Percentiles rank a stretch among this genome's conserved stretches.
Conservation (phyloP, 73 alveolate genomes). For the Paramecium bursaria region DNA sequence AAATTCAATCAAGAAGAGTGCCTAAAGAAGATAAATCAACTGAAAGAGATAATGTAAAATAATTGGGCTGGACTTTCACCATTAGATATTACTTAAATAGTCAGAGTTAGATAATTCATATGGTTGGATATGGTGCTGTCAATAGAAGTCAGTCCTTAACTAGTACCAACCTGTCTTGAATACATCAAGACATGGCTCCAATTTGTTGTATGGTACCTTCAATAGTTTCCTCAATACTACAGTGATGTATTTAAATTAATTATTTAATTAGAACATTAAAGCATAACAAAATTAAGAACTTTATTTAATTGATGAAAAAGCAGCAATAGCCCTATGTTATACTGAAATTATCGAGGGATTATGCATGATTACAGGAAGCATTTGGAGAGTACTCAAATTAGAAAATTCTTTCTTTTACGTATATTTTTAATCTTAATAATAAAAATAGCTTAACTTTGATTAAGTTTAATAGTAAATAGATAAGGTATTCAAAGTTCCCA, state of each 20-base stretch:
- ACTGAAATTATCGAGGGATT: constrained; percentile 70
- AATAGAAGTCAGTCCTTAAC: constrained; percentile 6
- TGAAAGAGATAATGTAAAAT: neutral
- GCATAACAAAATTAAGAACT: constrained; percentile 66
- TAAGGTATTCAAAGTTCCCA: neutral
- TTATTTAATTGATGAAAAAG: constrained; percentile 71
- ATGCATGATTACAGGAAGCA: constrained; percentile 74
- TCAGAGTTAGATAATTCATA: constrained; percentile 82
- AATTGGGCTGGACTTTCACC: constrained; percentile 47
- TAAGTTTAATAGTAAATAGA: neutral
- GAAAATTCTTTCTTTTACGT: constrained; percentile 65
- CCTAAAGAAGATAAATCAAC: constrained; percentile 1
- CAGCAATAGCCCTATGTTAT: constrained; percentile 75
- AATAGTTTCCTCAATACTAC: constrained; percentile 73
- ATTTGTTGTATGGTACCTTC: constrained; percentile 73
- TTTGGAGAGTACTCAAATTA: constrained; percentile 69
- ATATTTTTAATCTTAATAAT: constrained; percentile 1
- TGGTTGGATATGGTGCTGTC: constrained; percentile 81
- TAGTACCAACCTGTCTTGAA: constrained; percentile 70
- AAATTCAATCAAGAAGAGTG: constrained; percentile 32
- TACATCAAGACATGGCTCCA: constrained; percentile 71
- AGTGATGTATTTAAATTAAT: constrained; percentile 38
- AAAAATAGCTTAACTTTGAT: constrained; percentile 20
- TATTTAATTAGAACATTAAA: constrained; percentile 42
- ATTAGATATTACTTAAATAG: constrained; percentile 68